Evolutionary conservation across 2,329 filamentous ascomycete species (phyloP), one percentile per base, ranked within the genome.

Genomic region (Sarocladium brachiariae): DNA sequence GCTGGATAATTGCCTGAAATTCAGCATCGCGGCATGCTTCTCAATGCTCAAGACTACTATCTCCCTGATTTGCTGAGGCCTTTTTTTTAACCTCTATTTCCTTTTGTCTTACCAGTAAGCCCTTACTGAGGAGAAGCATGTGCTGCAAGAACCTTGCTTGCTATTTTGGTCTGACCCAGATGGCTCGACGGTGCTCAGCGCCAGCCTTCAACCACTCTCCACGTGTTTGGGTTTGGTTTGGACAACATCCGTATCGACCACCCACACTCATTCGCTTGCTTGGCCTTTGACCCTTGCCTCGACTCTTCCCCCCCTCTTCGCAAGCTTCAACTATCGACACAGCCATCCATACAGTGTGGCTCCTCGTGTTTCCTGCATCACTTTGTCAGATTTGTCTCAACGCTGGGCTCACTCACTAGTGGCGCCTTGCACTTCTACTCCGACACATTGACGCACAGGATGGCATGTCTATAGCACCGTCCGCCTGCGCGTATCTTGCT

Each of bases 151-250:
- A n/a, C n/a, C n/a, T n/a, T n/a, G n/a, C n/a, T n/a, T n/a, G n/a
- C n/a, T n/a, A n/a, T n/a, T n/a, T n/a, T n/a, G n/a, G n/a, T n/a
- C n/a, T n/a, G n/a, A n/a, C n/a, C n/a, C n/a, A n/a, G n/a, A n/a
- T n/a, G n/a, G n/a, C n/a, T n/a, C n/a, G n/a, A n/a, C n/a, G n/a
- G n/a, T n/a, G n/a, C 34, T 37, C 39, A 9, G 21, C 4, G 6
- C n/a, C 14, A 24, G 27, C 21, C 21, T 25, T 43, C 23, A 27
- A 25, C 34, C 34, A 37, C 8, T 14, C 7, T 25, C 39, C 39
- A 43, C 39, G 39, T 43, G 39, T 4, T 43, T 43, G 21, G 39
- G 39, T 23, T 43, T 43, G 39, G 39, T 23, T 43, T 43, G 39
- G 39, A 43, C 39, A 43, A 19, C 23, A 19, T 43, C 39, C 27